Conservation (phyloP, 306 rosid genomes). For the Ziziphus jujuba region DNA sequence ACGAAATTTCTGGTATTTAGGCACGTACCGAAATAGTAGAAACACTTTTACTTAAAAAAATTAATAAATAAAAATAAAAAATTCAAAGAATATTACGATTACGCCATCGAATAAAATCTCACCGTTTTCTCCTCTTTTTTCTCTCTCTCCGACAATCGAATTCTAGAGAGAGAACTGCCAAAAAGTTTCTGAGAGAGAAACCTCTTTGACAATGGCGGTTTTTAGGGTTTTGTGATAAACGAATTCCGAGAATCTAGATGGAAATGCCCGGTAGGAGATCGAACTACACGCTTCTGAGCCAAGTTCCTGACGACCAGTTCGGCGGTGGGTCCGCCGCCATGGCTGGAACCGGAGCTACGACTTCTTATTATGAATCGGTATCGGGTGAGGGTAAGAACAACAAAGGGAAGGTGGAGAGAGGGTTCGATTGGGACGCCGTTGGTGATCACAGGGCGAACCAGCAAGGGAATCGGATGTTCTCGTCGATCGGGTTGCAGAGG, state of each 20-base stretch:
- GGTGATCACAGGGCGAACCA: slow-evolving; percentile 62
- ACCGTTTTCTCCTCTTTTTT: slow-evolving; percentile 14
- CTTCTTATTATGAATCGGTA: slow-evolving; percentile 48
- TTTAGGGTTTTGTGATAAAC: slow-evolving; percentile 48
- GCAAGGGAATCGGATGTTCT: slow-evolving; percentile 63
- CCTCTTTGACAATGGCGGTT: slow-evolving; percentile 56
- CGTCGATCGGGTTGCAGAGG: slow-evolving; percentile 78
- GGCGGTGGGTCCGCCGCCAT: slow-evolving; percentile 21
- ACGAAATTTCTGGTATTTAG: neutral
- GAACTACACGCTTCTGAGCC: slow-evolving; percentile 79
- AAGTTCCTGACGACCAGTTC: slow-evolving; percentile 71
- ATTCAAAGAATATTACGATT: slow-evolving; percentile 33
- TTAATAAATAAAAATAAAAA: neutral
- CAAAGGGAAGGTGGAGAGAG: slow-evolving; percentile 52
- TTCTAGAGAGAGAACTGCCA: slow-evolving; percentile 43
- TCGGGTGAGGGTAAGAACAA: slow-evolving; percentile 64
- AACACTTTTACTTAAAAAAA: neutral
- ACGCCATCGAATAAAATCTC: slow-evolving; percentile 40
- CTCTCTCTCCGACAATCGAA: slow-evolving; percentile 49
- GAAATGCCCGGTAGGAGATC: slow-evolving; percentile 90
- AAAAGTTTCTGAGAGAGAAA: slow-evolving; percentile 18
- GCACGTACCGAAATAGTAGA: neutral
- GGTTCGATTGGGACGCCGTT: slow-evolving; percentile 69
- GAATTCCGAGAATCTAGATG: slow-evolving; percentile 41
- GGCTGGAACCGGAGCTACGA: slow-evolving; percentile 36